Conservation (phyloP, 148 eudicot genomes). For the Simmondsia chinensis region DNA sequence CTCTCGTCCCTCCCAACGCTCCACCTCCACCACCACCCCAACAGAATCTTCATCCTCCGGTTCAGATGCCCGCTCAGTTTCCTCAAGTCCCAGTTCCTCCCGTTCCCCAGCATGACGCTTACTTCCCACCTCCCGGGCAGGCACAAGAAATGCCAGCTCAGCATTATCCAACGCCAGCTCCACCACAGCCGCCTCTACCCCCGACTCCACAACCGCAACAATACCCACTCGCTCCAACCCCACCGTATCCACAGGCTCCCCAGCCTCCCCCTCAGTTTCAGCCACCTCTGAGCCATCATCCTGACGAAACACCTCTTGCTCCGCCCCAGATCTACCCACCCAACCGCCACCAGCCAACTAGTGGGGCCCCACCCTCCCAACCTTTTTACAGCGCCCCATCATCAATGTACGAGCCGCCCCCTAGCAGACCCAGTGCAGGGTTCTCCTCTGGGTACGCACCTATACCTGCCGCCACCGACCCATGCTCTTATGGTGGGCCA, state of each 20-base stretch:
- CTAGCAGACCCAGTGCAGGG: conserved; percentile 45
- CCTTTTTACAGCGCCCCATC: conserved; percentile 45
- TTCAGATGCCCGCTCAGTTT: conserved; percentile 37
- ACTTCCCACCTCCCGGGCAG: conserved; percentile 40
- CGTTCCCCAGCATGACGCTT: conserved; percentile 44
- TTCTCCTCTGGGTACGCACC: conserved; percentile 42
- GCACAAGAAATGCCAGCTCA: conserved; percentile 34
- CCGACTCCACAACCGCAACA: conserved; percentile 38
- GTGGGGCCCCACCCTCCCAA: conserved; percentile 41
- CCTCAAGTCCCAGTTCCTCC: conserved; percentile 33
- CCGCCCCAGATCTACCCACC: too few species aligned
- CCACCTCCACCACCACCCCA: conserved; percentile 42
- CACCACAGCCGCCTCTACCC: conserved; percentile 28
- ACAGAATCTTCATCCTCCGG: conserved; percentile 27
- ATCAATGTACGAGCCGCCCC: conserved; percentile 49
- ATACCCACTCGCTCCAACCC: conserved; percentile 29
- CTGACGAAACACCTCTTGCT: too few species aligned
- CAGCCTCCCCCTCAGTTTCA: conserved; percentile 46
- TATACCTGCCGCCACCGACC: conserved; percentile 42
- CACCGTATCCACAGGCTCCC: conserved; percentile 38
- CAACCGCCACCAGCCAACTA: conserved; percentile 26
- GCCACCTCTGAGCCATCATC: too few species aligned
- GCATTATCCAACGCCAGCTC: conserved; percentile 57
- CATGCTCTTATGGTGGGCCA: conserved; percentile 43
- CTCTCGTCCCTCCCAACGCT: conserved; percentile 19